A percentile compares a stretch with the other conserved stretches of the same genome.
phyloP scores from a whole-genome alignment of 345 rosid species.

The Luvunga scandens region DNA sequence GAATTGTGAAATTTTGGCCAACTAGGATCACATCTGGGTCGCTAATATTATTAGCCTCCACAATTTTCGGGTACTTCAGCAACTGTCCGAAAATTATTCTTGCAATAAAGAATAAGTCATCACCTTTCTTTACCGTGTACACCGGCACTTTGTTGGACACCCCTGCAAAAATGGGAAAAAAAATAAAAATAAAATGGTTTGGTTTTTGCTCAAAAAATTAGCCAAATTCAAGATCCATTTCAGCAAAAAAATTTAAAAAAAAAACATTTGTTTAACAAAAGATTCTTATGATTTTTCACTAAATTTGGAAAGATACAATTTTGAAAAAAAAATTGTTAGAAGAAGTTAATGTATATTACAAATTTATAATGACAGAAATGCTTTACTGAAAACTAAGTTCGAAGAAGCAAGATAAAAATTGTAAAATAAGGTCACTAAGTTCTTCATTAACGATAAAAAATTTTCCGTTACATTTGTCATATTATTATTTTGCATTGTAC shows the following conservation, averaged over 20 bases:
- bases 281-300: background rate
- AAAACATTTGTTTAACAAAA: too few species aligned
- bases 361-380: too few species aligned
- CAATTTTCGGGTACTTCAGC: constrained; percentile 20
- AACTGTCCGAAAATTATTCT: constrained; percentile 21
- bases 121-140: constrained; percentile 34
- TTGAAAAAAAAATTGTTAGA: too few species aligned
- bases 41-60: constrained; percentile 18
- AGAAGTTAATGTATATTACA: too few species aligned
- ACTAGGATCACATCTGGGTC: constrained; percentile 4
- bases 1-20: constrained; percentile 36
- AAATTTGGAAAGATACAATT: background rate
- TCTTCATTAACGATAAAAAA: background rate
- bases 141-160: constrained; percentile 19
- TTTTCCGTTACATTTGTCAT: background rate
- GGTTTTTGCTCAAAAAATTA: background rate
- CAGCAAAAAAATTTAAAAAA: background rate
- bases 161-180: constrained; percentile 6
- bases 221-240: background rate
- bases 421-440: background rate
- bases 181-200: too few species aligned
- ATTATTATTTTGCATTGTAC: too few species aligned
- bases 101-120: constrained; percentile 30
- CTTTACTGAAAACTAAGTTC: too few species aligned
- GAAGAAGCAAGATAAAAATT: too few species aligned